phyloP scores from a whole-genome alignment of 805 yeast species.

The Yamadazyma philogaea region DNA sequence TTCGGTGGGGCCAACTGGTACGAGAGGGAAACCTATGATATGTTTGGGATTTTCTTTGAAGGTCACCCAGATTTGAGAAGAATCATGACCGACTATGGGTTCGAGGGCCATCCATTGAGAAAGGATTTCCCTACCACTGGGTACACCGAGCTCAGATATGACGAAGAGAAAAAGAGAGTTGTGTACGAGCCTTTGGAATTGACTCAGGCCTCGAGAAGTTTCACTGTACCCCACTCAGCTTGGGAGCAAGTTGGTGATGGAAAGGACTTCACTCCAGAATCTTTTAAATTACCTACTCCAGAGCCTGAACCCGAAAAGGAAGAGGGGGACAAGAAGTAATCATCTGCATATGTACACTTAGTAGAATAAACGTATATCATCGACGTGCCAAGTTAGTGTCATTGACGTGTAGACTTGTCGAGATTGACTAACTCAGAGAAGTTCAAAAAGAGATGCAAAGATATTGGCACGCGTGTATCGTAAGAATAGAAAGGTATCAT shows the following conservation, averaged over 20 bases:
- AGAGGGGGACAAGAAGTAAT: conserved; percentile 32
- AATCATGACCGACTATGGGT: conserved; percentile 88
- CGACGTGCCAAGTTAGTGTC: background rate
- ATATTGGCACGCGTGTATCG: too few species aligned
- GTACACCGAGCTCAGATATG: conserved; percentile 85
- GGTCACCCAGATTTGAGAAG: conserved; percentile 88
- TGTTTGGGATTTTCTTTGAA: conserved; percentile 84
- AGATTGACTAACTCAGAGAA: too few species aligned
- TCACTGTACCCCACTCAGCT: conserved; percentile 80
- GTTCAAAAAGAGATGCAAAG: too few species aligned
- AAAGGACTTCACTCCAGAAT: conserved; percentile 73
- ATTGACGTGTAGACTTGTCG: too few species aligned
- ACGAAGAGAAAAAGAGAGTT: conserved; percentile 85
- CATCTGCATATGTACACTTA: conserved; percentile 5
- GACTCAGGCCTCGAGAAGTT: conserved; percentile 90
- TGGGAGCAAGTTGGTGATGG: conserved; percentile 95
- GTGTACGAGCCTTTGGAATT: conserved; percentile 88
- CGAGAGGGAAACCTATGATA: conserved; percentile 85
- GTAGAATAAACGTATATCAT: conserved; percentile 3
- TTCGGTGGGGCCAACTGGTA: conserved; percentile 86
- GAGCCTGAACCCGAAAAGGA: conserved; percentile 61
- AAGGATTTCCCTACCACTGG: conserved; percentile 94
- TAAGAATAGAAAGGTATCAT: too few species aligned
- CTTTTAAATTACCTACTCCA: conserved; percentile 79
- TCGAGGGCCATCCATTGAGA: conserved; percentile 88